A percentile compares a stretch with the other conserved stretches of the same genome.
These are phyloP conservation scores for Iberis pinnata DNA, from an alignment of 345 rosid genomes.

Conservation along the genomic window DNA sequence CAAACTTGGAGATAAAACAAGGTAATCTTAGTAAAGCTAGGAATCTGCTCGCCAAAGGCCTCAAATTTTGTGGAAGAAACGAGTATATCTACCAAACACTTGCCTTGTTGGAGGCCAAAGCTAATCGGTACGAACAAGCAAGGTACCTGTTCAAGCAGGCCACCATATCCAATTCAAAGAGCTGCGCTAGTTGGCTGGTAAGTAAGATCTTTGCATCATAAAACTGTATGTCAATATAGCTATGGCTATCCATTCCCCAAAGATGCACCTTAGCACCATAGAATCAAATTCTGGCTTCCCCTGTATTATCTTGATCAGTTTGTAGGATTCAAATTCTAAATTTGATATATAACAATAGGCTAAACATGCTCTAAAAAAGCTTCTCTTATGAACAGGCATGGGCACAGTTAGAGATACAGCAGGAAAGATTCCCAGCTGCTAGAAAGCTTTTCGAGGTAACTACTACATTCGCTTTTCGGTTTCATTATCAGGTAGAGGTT, in stretches of 20 bases:
- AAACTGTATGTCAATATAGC: background rate
- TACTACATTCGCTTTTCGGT: background rate
- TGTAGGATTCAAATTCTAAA: background rate
- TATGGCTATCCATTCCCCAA: background rate
- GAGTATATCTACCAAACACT: constrained; percentile 91
- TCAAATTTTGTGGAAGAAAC: constrained; percentile 76
- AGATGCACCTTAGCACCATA: background rate
- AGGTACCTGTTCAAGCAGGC: constrained; percentile 80
- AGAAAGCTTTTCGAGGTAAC: constrained; percentile 81
- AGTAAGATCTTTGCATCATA: constrained; percentile 36
- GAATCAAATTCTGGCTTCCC: background rate
- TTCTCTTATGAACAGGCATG: constrained; percentile 55
- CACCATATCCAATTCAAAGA: constrained; percentile 73
- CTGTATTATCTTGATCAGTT: background rate
- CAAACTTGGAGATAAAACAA: constrained; percentile 83
- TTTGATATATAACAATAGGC: background rate
- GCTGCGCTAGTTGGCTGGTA: constrained; percentile 99
- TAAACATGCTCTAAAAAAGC: constrained; percentile 1
- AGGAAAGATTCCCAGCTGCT: constrained; percentile 64
- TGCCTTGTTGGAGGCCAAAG: constrained; percentile 77
- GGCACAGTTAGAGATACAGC: constrained; percentile 91
- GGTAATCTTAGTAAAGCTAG: constrained; percentile 91
- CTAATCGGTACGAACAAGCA: constrained; percentile 67
- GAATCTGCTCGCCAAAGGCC: constrained; percentile 80
- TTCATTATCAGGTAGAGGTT: background rate